phyloP scores from a whole-genome alignment of 75 land plant species.

The Cryptomeria japonica region DNA sequence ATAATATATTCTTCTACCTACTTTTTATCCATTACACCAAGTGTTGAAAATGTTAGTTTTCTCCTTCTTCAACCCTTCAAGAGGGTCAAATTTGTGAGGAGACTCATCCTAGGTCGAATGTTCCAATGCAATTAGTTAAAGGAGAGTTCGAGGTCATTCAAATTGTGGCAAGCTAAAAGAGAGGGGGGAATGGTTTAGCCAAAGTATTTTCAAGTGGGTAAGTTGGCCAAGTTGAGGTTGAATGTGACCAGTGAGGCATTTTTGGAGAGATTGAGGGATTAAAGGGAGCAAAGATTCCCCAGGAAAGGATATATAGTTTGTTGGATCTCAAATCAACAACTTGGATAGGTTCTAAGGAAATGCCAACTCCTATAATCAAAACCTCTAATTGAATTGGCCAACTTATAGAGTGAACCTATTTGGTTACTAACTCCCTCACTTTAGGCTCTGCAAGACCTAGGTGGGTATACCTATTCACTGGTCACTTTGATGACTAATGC shows the following conservation, averaged over 20 bases:
- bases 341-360: no score
- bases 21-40: no score
- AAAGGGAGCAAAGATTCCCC: not conserved
- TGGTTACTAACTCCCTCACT: no score
- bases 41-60: slow-evolving; percentile 31
- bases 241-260: slow-evolving; percentile 13
- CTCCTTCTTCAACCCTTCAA: no score
- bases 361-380: not conserved
- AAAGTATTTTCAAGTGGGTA: not conserved
- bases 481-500: no score
- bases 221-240: not conserved
- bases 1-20: no score
- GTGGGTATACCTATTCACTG: no score
- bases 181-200: slow-evolving; percentile 16
- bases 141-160: slow-evolving; percentile 39
- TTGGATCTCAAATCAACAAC: no score
- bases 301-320: slow-evolving; percentile 3
- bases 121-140: slow-evolving; percentile 47
- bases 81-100: slow-evolving; percentile 29
- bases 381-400: no score
- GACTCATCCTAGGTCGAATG: slow-evolving; percentile 54
- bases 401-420: no score
- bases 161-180: slow-evolving; percentile 21
- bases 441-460: no score
- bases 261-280: slow-evolving; percentile 13